Conservation (phyloP, 176 grass and related monocot species). For the Pontederia crassipes region DNA sequence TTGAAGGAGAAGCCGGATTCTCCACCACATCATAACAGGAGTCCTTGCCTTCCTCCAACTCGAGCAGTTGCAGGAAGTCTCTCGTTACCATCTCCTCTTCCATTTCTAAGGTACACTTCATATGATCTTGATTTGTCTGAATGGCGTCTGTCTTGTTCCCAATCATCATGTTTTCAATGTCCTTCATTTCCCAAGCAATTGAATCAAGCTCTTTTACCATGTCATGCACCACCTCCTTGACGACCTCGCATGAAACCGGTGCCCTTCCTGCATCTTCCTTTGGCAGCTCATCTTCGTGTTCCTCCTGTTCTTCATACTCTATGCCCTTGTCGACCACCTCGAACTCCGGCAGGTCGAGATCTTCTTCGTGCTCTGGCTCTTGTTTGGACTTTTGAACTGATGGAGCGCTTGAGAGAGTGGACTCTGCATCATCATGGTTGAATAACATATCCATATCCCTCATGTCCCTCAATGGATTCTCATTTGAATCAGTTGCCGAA, state of each 20-base stretch:
- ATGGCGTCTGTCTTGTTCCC: constrained; percentile 9
- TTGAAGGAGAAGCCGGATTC: not conserved
- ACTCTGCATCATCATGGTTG: constrained; percentile 19
- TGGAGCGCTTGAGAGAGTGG: not conserved
- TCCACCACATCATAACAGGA: constrained; percentile 6
- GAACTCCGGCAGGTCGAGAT: constrained; percentile 43
- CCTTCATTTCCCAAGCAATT: constrained; percentile 66
- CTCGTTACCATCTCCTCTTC: constrained; percentile 62
- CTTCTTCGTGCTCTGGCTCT: constrained; percentile 15
- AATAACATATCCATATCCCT: constrained; percentile 23
- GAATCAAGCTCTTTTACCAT: constrained; percentile 61
- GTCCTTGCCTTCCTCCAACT: constrained; percentile 27
- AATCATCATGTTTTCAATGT: constrained; percentile 44
- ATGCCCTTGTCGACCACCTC: constrained; percentile 74
- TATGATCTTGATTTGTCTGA: constrained; percentile 5
- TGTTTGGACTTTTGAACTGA: constrained; percentile 17
- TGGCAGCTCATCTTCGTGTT: constrained; percentile 9
- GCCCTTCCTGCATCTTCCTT: not conserved
- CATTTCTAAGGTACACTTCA: constrained; percentile 25
- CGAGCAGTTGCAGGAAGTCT: constrained; percentile 68
- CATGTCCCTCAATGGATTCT: constrained; percentile 30
- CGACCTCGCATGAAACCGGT: constrained; percentile 22
- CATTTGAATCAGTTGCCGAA: constrained; percentile 11
- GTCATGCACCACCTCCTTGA: constrained; percentile 66
- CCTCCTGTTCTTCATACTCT: constrained; percentile 23